Evolutionary conservation across 2,329 filamentous ascomycete genomes (phyloP), one percentile per base, ranked within the genome.

Genomic region (Ascochyta viciae-villosae): DNA sequence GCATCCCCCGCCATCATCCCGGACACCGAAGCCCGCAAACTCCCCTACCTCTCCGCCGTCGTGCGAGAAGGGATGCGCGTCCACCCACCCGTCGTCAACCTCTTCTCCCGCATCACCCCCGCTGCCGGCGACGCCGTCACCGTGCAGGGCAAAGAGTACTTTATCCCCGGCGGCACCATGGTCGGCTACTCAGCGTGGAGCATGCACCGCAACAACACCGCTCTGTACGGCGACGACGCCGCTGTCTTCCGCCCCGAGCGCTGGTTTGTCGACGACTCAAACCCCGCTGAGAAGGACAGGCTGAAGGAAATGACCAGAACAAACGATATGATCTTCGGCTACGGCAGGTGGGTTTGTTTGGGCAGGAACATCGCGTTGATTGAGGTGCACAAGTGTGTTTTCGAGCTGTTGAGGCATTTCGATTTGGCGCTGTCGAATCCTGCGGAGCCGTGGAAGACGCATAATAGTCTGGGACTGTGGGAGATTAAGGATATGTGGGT

Each of bases 211-310:
- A 67, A 66, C 53, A 72, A 74, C 54, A 65, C 54, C 8, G 34
- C 49, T 6, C 41, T 74, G 0, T 76, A 73, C 53, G 74, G 72
- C 8, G 60, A 64, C 4, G 81, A 84, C 54, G 77, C 78, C 0
- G 70, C 77, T 4, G 62, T 74, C 3, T 84, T 82, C 66, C 74
- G 78, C 1, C 82, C 82, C 0, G 82, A 83, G 67, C 70, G 82
- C 15, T 84, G 81, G 81, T 62, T 83, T 3, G 39, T 72, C 3
- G 65, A 73, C 10, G 57, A 70, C 8, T 61, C 39, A 3, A 33
- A 50, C 7, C 54, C 54, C 4, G 60, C 40, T n/a, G 65, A 62
- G 24, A 67, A 67, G 27, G 67, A 68, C 19, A 61, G 66, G 7
- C 49, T 74, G 19, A 60, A 63, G 15, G 54, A 59, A 10, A 77